A percentile compares a stretch with the other conserved stretches of the same genome.
Conservation (phyloP, 305 asterid genomes). For the Fraxinus greggii region DNA sequence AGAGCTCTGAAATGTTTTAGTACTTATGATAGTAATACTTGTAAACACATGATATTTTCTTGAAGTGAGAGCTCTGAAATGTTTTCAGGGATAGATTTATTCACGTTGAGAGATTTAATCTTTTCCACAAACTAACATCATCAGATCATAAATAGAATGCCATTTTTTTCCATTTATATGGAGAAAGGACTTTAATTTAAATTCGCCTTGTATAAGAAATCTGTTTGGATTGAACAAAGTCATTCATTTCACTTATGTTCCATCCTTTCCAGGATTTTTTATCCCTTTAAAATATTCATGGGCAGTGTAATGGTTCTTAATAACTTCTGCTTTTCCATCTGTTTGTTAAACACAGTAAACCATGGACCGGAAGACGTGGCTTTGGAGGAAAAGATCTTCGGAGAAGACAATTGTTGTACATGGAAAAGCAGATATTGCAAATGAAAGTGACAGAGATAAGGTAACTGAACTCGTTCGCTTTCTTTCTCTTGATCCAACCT, state of each 20-base stretch:
- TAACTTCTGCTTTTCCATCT: not conserved
- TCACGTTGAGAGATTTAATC: not conserved
- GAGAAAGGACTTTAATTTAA: not conserved
- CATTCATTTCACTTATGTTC: not conserved
- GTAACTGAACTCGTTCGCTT: constrained; percentile 32
- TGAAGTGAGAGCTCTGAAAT: not conserved
- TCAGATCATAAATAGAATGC: not conserved
- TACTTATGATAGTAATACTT: not conserved
- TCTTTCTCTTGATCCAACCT: not conserved
- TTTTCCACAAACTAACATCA: not conserved
- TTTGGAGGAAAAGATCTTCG: constrained; percentile 66
- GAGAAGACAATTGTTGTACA: constrained; percentile 66
- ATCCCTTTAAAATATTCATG: not conserved
- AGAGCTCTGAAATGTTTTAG: too few relatives aligned
- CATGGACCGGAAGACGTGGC: constrained; percentile 90
- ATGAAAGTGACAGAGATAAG: constrained; percentile 45
- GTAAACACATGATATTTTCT: not conserved
- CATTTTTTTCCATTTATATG: not conserved
- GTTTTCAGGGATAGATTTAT: not conserved
- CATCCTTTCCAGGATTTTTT: not conserved
- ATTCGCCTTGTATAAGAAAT: not conserved
- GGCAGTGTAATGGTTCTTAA: not conserved
- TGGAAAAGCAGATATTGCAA: constrained; percentile 31
- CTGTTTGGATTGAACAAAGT: not conserved
- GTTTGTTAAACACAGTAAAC: constrained; percentile 17